Evolutionary conservation across 352 stramenopile species (phyloP).

Genomic region (Discostella stelligera): DNA sequence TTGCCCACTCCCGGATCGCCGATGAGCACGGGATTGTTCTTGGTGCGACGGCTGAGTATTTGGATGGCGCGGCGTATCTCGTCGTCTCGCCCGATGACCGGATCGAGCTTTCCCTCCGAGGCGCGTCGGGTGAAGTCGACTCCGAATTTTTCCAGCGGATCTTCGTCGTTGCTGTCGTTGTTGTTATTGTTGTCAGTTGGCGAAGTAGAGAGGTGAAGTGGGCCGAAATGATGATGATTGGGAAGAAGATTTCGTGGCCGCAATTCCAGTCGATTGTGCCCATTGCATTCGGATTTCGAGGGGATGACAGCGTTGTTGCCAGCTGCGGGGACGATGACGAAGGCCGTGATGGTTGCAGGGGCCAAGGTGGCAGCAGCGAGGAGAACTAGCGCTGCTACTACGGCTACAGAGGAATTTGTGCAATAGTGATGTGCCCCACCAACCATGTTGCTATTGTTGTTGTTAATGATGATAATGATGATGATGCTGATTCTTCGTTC

Average conservation of each 20-base stretch:
- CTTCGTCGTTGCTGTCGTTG: constrained; percentile 45
- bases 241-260: no score
- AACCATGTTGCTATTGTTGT: no score
- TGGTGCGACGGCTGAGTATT: constrained; percentile 93
- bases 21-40: constrained; percentile 97
- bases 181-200: background rate
- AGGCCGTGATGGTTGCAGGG: background rate
- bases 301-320: background rate
- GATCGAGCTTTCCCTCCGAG: constrained; percentile 87
- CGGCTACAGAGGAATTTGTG: background rate
- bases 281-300: background rate
- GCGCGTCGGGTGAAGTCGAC: constrained; percentile 33
- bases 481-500: no score
- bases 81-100: constrained; percentile 95
- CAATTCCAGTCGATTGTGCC: no score
- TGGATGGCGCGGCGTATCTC: constrained; percentile 95
- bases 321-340: background rate
- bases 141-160: constrained; percentile 34
- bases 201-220: background rate
- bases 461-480: no score
- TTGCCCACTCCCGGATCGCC: constrained; percentile 96
- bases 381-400: background rate
- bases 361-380: background rate
- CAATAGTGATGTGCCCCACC: no score
- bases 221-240: background rate